These are phyloP conservation scores for Cutaneotrichosporon spelunceum DNA, from an alignment of 1,284 basidiomycete genomes.

Conservation along the genomic window DNA sequence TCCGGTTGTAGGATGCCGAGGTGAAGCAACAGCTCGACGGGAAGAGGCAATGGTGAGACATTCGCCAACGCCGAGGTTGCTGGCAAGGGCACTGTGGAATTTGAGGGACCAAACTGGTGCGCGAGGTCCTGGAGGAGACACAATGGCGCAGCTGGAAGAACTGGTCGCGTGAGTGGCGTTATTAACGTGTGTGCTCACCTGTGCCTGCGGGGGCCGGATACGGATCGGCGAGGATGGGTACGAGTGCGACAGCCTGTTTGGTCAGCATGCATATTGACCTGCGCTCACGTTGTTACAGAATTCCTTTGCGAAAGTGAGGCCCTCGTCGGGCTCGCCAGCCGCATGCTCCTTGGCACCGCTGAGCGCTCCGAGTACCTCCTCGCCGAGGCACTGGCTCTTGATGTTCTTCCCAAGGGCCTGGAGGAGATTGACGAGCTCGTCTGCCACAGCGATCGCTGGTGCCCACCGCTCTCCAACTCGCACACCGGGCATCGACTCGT, in stretches of 20 bases:
- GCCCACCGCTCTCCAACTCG: conserved; percentile 34
- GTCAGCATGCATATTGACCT: conserved; percentile 5
- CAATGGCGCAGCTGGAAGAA: conserved; percentile 28
- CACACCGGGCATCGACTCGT: conserved; percentile 35
- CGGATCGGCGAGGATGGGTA: conserved; percentile 19
- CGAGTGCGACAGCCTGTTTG: conserved; percentile 15
- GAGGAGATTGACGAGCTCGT: conserved; percentile 27
- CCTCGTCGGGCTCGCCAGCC: conserved; percentile 10
- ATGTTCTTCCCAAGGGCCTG: conserved; percentile 21
- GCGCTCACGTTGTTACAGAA: conserved; percentile 28
- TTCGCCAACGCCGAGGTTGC: conserved; percentile 21
- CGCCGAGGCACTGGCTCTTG: conserved; percentile 28
- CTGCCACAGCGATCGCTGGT: conserved; percentile 22
- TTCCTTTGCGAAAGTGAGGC: conserved; percentile 19
- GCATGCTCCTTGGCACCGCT: conserved; percentile 8
- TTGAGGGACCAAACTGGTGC: conserved; percentile 17
- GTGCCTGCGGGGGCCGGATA: conserved; percentile 18
- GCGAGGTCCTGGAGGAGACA: conserved; percentile 37
- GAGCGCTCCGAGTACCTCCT: conserved; percentile 25
- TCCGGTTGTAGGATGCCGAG: conserved; percentile 24
- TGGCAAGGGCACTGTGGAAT: conserved; percentile 19
- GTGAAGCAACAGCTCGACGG: conserved; percentile 26
- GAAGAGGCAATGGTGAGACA: conserved; percentile 31
- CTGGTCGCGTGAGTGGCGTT: conserved; percentile 20
- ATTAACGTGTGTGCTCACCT: conserved; percentile 1